A percentile compares a stretch with the other conserved stretches of the same genome.
phyloP scores from a whole-genome alignment of 2,329 filamentous ascomycete genomes.

The Cladophialophora yegresii region DNA sequence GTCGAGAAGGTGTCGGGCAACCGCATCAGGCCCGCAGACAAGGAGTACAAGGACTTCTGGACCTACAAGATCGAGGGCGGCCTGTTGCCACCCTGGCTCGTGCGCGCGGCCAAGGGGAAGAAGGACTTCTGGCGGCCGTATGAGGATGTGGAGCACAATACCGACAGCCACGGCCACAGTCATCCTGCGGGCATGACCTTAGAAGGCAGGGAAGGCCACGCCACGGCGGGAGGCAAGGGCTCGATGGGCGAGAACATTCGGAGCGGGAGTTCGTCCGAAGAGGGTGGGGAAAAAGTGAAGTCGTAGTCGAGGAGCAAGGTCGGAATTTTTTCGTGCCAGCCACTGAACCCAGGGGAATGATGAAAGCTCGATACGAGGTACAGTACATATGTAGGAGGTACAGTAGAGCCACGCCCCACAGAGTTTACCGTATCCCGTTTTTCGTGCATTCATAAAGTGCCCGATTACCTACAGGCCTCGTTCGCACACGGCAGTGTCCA shows the following conservation, averaged over 20 bases:
- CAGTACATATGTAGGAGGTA: no score
- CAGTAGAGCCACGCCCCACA: neutral
- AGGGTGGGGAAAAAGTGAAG: slow-evolving; percentile 27
- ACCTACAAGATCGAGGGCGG: slow-evolving; percentile 75
- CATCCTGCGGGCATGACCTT: slow-evolving; percentile 10
- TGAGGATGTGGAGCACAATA: slow-evolving; percentile 40
- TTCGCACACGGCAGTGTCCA: no score
- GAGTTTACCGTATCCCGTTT: neutral
- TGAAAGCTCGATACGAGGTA: no score
- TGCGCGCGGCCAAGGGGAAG: slow-evolving; percentile 65
- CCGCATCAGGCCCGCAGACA: slow-evolving; percentile 71
- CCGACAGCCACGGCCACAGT: slow-evolving; percentile 1
- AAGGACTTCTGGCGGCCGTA: slow-evolving; percentile 68
- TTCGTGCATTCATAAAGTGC: no score
- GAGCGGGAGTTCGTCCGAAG: slow-evolving; percentile 16
- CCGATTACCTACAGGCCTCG: no score
- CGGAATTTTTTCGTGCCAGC: neutral
- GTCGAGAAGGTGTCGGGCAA: slow-evolving; percentile 68
- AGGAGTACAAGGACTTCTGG: slow-evolving; percentile 77
- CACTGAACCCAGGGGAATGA: no score
- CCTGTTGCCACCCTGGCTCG: slow-evolving; percentile 72
- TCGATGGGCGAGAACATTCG: slow-evolving; percentile 2
- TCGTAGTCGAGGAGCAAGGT: neutral
- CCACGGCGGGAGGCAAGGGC: neutral
- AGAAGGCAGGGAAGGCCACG: slow-evolving; percentile 17